Evolutionary conservation across 129 eudicot species (phyloP), one percentile per base, ranked within the genome.

Genomic region (Calendula officinalis): DNA sequence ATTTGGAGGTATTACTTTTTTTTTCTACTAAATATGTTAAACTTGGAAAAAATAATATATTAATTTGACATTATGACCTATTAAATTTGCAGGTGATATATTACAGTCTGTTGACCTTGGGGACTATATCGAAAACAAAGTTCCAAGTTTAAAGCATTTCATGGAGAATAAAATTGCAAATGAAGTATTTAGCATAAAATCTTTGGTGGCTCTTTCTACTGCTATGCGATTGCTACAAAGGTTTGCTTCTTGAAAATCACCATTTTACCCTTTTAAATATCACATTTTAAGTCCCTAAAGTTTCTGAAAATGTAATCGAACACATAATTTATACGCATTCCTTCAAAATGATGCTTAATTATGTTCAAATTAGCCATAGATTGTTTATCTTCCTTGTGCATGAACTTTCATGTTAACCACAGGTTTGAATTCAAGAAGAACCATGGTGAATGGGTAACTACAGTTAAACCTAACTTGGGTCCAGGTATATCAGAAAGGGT

Each of bases 371-470:
- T 36, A 42, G 3, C 11, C 12, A 56, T 15, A 9, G 49, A 57
- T 57, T 57, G 32, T 3, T 40, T 16, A 6, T 52, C 15, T 59
- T 63, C 12, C 51, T 65, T 39, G 30, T 22, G 30, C 30, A 22
- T 22, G 30, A 22, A 22, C 30, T 22, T 22, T 22, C 2, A 22
- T 22, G 38, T 64, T 46, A 53, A 58, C 60, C 66, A 12, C 52
- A 91, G 98, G 82, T 76, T 74, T 74, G 96, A 91, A 60, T 88
- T 91, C 77, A 91, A 91, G 83, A 84, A 75, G 67, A 91, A 91
- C 82, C 98, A 87, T 53, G 86, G 86, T 41, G 88, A 91, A 70
- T 91, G 98, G 98, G 81, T 87, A 51, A 76, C 62, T 33, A 67
- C 78, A 11, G 94, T 81, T 9, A 82, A 91, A 57, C 98, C 98